phyloP scores from a whole-genome alignment of 169 alveolate genomes.

The Plasmodium knowlesi region DNA sequence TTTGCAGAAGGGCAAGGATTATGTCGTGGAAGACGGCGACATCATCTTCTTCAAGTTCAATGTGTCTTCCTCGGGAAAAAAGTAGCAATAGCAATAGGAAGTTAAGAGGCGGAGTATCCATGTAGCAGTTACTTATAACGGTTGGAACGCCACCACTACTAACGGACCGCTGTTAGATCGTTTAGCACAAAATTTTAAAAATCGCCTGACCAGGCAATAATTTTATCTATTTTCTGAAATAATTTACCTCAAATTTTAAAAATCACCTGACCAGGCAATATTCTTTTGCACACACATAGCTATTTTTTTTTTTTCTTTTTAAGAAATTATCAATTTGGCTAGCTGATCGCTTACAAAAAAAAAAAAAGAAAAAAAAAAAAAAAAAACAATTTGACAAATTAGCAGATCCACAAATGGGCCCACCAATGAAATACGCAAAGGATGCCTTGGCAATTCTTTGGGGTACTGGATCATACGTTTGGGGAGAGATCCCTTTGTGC shows the following conservation, averaged over 20 bases:
- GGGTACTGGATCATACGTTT: background rate
- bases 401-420: background rate
- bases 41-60: constrained; percentile 97
- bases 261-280: background rate
- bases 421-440: background rate
- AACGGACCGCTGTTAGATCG: background rate
- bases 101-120: background rate
- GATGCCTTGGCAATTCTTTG: background rate
- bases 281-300: background rate
- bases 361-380: background rate
- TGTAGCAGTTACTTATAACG: background rate
- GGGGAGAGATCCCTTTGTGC: background rate
- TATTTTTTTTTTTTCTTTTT: background rate
- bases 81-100: constrained; percentile 53
- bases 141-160: background rate
- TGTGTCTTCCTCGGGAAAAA: constrained; percentile 94
- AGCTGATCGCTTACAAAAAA: background rate
- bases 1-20: constrained; percentile 95
- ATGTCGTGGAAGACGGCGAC: constrained; percentile 98
- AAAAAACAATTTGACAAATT: background rate
- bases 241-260: no score
- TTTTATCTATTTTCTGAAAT: no score
- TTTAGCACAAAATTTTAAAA: background rate
- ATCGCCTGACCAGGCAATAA: background rate
- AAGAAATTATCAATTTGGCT: background rate